These are phyloP conservation scores for Tylopilus vinaceipallidus DNA, from an alignment of 768 basidiomycete species.

Conservation along the genomic window DNA sequence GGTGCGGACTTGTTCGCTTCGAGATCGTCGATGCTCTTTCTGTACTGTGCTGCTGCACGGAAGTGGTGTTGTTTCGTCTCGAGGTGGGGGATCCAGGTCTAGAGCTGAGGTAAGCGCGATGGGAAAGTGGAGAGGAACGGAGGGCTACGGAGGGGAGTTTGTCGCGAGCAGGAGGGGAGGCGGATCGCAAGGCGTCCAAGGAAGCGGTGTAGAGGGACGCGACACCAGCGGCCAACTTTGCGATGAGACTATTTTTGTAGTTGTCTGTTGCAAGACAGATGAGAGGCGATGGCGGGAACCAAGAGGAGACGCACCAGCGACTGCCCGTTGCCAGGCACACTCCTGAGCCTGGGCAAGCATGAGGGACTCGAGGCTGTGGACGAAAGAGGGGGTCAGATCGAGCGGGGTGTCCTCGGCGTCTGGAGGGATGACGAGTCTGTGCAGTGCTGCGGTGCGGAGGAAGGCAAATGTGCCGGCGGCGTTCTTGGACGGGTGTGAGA, in stretches of 20 bases:
- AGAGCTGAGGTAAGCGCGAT: constrained; percentile 12
- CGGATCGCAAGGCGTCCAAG: constrained; percentile 41
- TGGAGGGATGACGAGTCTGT: constrained; percentile 46
- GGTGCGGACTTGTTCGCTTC: constrained; percentile 62
- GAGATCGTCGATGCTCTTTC: constrained; percentile 86
- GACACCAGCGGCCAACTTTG: constrained; percentile 77
- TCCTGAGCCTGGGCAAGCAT: constrained; percentile 96
- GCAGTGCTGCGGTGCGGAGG: constrained; percentile 51
- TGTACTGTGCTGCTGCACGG: constrained; percentile 81
- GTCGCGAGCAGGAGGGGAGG: constrained; percentile 42
- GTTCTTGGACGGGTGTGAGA: constrained; percentile 39
- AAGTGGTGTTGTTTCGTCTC: constrained; percentile 86
- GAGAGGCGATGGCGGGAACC: neutral
- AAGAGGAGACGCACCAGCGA: constrained; percentile 53
- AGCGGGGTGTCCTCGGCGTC: constrained; percentile 53
- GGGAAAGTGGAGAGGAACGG: neutral
- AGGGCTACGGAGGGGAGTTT: constrained; percentile 54
- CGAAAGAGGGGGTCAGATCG: constrained; percentile 65
- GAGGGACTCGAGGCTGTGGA: constrained; percentile 65
- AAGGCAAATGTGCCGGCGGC: constrained; percentile 74
- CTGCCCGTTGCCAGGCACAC: constrained; percentile 93
- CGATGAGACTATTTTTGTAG: constrained; percentile 79
- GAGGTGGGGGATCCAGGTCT: constrained; percentile 78
- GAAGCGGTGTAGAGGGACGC: constrained; percentile 64
- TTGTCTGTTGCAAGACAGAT: constrained; percentile 40